Conservation (phyloP, 306 rosid species). For the Astragalus glycyphyllos region DNA sequence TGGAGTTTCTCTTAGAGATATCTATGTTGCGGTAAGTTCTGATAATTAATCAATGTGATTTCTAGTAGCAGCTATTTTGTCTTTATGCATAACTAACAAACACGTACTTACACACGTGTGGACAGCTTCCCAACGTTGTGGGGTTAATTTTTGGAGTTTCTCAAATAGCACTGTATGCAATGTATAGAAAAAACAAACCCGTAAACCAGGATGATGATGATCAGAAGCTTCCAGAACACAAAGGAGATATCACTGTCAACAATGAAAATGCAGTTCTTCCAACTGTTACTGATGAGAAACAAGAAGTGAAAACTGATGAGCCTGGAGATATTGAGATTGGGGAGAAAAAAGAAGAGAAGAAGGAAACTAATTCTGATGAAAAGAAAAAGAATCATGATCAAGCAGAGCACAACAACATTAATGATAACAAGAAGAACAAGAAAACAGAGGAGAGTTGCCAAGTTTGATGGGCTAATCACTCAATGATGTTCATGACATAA, state of each 20-base stretch:
- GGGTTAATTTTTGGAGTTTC: slow-evolving; percentile 72
- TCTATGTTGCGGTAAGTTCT: slow-evolving; percentile 74
- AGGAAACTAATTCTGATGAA: not conserved
- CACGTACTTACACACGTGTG: not conserved
- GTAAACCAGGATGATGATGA: slow-evolving; percentile 24
- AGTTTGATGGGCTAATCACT: no score
- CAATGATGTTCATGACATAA: no score
- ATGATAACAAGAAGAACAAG: not conserved
- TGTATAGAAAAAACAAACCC: slow-evolving; percentile 60
- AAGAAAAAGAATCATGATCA: slow-evolving; percentile 12
- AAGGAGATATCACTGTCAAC: slow-evolving; percentile 44
- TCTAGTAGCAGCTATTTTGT: slow-evolving; percentile 31
- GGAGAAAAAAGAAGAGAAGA: slow-evolving; percentile 15
- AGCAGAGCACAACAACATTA: not conserved
- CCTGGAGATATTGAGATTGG: slow-evolving; percentile 27
- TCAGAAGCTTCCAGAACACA: slow-evolving; percentile 72
- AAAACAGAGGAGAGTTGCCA: no score
- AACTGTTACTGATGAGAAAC: slow-evolving; percentile 21
- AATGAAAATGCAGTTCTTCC: not conserved
- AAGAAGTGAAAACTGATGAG: not conserved
- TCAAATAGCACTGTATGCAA: slow-evolving; percentile 72
- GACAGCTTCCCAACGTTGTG: slow-evolving; percentile 82
- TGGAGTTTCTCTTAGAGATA: slow-evolving; percentile 67
- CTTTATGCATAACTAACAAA: not conserved
- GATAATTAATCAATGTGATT: not conserved